These are phyloP conservation scores for Firmiana major DNA, from an alignment of 345 rosid genomes.

Conservation along the genomic window DNA sequence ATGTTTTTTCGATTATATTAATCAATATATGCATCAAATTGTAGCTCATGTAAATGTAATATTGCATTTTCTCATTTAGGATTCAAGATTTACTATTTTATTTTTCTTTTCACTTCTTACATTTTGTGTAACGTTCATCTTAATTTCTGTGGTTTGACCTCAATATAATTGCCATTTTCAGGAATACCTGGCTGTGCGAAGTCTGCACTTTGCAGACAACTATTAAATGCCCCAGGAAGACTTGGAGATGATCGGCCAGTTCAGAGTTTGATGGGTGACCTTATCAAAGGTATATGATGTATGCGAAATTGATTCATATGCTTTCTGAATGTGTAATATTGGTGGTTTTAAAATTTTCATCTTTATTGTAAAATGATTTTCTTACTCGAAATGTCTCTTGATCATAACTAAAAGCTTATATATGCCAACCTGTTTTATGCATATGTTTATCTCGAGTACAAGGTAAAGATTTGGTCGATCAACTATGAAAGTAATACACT, in stretches of 20 bases:
- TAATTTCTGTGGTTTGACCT: background rate
- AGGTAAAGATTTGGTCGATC: too few species aligned
- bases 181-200: constrained; percentile 99
- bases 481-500: too few species aligned
- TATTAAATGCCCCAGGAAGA: constrained; percentile 60
- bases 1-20: background rate
- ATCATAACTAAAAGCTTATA: background rate
- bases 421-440: background rate
- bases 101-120: background rate
- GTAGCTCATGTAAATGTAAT: background rate
- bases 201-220: constrained; percentile 92
- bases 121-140: background rate
- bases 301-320: constrained; percentile 7
- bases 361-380: constrained; percentile 10
- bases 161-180: constrained; percentile 22
- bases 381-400: constrained; percentile 9
- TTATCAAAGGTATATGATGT: constrained; percentile 62
- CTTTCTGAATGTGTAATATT: background rate
- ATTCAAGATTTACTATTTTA: background rate
- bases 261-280: constrained; percentile 95
- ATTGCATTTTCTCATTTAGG: background rate
- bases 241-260: constrained; percentile 83
- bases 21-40: background rate
- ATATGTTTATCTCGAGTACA: background rate
- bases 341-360: background rate